Evolutionary conservation across 148 eudicot genomes (phyloP).

Genomic region (Rhododendron molle): DNA sequence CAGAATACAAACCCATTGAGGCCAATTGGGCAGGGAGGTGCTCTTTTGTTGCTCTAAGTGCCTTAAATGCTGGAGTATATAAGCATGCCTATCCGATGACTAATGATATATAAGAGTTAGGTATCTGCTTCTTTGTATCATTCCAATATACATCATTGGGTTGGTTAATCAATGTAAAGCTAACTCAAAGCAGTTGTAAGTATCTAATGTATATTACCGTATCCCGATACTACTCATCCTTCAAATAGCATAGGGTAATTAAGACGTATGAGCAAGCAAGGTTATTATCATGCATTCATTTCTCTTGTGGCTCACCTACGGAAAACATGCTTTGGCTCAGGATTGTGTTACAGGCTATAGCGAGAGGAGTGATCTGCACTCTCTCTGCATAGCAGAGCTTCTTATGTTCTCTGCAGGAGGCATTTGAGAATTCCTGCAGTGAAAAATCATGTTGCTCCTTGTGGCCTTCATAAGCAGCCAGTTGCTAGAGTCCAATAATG

Average conservation of each 20-base stretch:
- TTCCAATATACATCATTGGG: background rate
- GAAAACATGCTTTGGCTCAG: slow-evolving; percentile 3
- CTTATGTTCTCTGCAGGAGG: background rate
- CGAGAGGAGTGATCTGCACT: background rate
- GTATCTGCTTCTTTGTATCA: background rate
- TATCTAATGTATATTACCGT: background rate
- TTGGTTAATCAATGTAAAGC: background rate
- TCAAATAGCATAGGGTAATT: background rate
- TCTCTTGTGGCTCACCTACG: background rate
- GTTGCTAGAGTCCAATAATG: background rate
- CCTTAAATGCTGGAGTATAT: background rate
- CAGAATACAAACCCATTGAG: slow-evolving; percentile 70
- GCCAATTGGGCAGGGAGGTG: slow-evolving; percentile 71
- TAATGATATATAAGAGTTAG: background rate
- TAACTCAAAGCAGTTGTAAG: background rate
- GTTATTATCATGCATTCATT: background rate
- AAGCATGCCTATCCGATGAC: background rate
- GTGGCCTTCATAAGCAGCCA: background rate
- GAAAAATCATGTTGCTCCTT: background rate
- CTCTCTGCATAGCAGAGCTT: background rate
- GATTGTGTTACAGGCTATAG: background rate
- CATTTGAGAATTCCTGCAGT: background rate
- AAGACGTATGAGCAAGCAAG: background rate
- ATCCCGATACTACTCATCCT: background rate
- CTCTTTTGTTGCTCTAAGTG: background rate